Evolutionary conservation across 2,329 filamentous ascomycete genomes (phyloP).

Genomic region (Escovopsis sp.): DNA sequence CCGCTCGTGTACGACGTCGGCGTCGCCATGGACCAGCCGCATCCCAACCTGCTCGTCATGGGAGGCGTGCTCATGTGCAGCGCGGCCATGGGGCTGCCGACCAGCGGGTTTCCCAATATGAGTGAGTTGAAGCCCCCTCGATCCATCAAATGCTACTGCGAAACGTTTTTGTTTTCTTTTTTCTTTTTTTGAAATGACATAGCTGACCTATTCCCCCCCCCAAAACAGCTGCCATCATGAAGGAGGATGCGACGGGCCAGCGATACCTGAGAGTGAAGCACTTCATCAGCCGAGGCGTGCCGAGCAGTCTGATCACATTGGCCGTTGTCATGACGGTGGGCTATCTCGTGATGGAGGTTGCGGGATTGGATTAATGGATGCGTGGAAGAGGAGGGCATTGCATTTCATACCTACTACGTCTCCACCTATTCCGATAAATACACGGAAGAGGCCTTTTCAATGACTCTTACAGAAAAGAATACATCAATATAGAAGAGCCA

Average conservation of each 20-base stretch:
- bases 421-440: neutral
- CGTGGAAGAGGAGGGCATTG: too few species aligned
- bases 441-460: too few species aligned
- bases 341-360: slow-evolving; percentile 76
- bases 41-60: slow-evolving; percentile 94
- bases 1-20: slow-evolving; percentile 84
- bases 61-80: slow-evolving; percentile 89
- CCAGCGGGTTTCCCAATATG: slow-evolving; percentile 97
- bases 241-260: slow-evolving; percentile 88
- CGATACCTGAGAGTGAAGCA: slow-evolving; percentile 85
- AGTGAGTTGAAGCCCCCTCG: slow-evolving; percentile 47
- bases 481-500: too few species aligned
- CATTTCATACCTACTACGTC: too few species aligned
- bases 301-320: slow-evolving; percentile 69
- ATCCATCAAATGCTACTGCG: too few species aligned
- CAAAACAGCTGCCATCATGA: slow-evolving; percentile 96
- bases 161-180: too few species aligned
- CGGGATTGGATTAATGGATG: slow-evolving; percentile 36
- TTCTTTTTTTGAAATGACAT: too few species aligned
- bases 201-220: slow-evolving; percentile 8
- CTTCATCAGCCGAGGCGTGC: slow-evolving; percentile 87
- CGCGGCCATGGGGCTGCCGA: slow-evolving; percentile 90
- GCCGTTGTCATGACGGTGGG: slow-evolving; percentile 74
- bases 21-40: slow-evolving; percentile 68
- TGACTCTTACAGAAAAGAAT: neutral